Percentiles rank a stretch among this genome's conserved stretches.
phyloP scores from a whole-genome alignment of 306 rosid genomes.

The Spatholobus suberectus region DNA sequence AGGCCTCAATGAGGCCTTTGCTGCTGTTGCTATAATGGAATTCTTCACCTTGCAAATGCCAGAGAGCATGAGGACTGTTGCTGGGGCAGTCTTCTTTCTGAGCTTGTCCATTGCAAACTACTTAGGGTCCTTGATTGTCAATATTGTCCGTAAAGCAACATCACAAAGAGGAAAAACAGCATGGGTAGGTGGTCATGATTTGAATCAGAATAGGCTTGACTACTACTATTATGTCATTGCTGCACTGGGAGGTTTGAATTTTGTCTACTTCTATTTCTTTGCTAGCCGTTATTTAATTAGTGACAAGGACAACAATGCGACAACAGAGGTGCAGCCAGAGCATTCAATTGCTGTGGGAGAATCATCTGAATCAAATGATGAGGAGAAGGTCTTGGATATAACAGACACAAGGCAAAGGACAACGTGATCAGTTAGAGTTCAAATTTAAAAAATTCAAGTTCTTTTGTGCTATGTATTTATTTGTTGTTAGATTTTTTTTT shows the following conservation, averaged over 20 bases:
- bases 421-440: neutral
- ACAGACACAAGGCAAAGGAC: neutral
- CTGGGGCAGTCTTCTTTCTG: conserved; percentile 79
- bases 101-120: conserved; percentile 71
- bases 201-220: conserved; percentile 63
- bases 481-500: conserved; percentile 1
- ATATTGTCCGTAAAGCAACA: conserved; percentile 50
- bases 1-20: conserved; percentile 77
- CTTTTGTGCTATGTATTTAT: neutral
- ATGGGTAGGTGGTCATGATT: conserved; percentile 77
- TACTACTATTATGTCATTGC: conserved; percentile 68
- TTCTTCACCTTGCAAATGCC: conserved; percentile 69
- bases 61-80: conserved; percentile 79
- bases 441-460: neutral
- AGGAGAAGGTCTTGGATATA: conserved; percentile 41
- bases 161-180: conserved; percentile 40
- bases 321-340: conserved; percentile 35
- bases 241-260: conserved; percentile 54
- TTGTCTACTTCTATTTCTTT: conserved; percentile 64
- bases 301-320: neutral
- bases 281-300: conserved; percentile 48
- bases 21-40: conserved; percentile 75
- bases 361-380: conserved; percentile 22
- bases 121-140: conserved; percentile 60
- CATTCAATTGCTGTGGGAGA: conserved; percentile 9